These are phyloP conservation scores for Aspergillus floridensis DNA, from an alignment of 2,329 filamentous ascomycete genomes.

Conservation along the genomic window DNA sequence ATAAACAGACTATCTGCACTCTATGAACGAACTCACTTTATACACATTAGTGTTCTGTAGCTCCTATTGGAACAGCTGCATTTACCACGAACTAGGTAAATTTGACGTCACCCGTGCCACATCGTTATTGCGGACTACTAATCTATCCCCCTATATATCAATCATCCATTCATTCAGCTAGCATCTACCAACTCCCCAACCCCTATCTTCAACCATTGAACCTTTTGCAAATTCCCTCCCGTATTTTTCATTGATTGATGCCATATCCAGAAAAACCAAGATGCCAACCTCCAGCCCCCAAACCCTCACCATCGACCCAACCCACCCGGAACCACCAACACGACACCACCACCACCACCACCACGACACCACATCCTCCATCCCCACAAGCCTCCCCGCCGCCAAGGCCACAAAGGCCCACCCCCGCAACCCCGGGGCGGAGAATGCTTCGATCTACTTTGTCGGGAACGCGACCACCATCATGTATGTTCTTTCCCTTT, in stretches of 20 bases:
- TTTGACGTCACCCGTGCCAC: not conserved
- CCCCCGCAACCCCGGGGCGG: conserved; percentile 32
- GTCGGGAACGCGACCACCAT: conserved; percentile 42
- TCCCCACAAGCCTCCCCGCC: conserved; percentile 39
- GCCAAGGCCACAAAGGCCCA: conserved; percentile 48
- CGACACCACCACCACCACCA: conserved; percentile 19
- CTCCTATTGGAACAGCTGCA: no score
- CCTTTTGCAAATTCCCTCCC: not conserved
- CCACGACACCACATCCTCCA: conserved; percentile 27
- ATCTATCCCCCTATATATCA: no score
- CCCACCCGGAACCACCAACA: conserved; percentile 37
- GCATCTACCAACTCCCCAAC: no score
- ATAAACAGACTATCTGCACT: no score
- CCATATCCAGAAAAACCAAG: not conserved
- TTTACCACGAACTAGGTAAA: not conserved
- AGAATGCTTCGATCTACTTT: conserved; percentile 41
- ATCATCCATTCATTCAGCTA: no score
- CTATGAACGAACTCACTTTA: no score
- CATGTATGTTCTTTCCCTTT: conserved; percentile 19
- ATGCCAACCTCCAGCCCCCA: not conserved
- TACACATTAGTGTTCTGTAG: no score
- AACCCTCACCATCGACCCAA: conserved; percentile 35
- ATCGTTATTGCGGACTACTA: not conserved
- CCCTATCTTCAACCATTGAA: not conserved
- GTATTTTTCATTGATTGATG: not conserved